Percentiles rank a stretch among this genome's conserved stretches.
Evolutionary conservation across 2,329 filamentous ascomycete species (phyloP).

Genomic region (Pestalotiopsis sp.): DNA sequence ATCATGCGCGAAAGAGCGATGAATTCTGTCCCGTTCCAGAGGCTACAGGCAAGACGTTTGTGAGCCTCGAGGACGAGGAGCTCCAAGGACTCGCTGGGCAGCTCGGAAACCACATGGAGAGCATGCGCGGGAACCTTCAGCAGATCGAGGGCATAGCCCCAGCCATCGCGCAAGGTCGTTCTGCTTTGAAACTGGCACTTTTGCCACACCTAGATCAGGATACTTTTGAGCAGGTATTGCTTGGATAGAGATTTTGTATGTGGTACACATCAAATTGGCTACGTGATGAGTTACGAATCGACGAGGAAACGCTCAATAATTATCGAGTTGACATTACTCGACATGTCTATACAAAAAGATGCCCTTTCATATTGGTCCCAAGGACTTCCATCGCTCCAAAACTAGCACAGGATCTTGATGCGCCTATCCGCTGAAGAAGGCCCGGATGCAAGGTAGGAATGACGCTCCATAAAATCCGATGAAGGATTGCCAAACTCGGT

Average conservation of each 20-base stretch:
- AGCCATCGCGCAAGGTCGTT: conserved; percentile 49
- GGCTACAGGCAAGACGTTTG: conserved; percentile 25
- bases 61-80: conserved; percentile 41
- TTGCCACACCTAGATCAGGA: conserved; percentile 46
- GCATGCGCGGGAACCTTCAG: conserved; percentile 54
- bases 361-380: not conserved
- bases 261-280: not conserved
- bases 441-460: not conserved
- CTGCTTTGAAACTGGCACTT: conserved; percentile 52
- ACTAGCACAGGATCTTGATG: not conserved
- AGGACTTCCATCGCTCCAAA: not conserved
- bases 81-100: conserved; percentile 49
- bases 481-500: not conserved
- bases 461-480: not conserved
- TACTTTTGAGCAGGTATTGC: conserved; percentile 50
- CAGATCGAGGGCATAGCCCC: conserved; percentile 56
- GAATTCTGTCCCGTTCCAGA: conserved; percentile 24
- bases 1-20: conserved; percentile 13
- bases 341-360: not conserved
- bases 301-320: not conserved
- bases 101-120: conserved; percentile 58
- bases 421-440: not conserved
- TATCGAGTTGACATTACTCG: not conserved
- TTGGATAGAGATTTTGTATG: conserved; percentile 35
- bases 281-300: conserved; percentile 1